Evolutionary conservation across 2,329 filamentous ascomycete species (phyloP), one percentile per base, ranked within the genome.

Genomic region (Colletotrichum sp.): DNA sequence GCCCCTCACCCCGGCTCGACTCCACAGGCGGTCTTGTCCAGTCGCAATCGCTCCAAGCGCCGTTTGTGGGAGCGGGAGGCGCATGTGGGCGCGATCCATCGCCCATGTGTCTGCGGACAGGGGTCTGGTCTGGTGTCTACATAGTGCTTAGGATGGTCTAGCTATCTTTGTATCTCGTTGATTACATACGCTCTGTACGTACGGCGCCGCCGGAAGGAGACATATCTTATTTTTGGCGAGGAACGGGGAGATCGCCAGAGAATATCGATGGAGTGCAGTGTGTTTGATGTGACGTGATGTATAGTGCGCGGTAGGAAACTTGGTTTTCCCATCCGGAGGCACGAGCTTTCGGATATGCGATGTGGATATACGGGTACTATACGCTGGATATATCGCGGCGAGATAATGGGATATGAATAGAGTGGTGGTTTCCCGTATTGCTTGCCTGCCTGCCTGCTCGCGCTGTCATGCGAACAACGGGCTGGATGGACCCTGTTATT

Each of bases 21-120:
- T 21, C 26, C 16, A 61, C 58, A 18, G 28, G 28, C 28, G 56
- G 21, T 66, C 56, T 32, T 48, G 71, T 30, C 66, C 66, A 70
- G 71, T 70, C 71, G 60, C 66, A 60, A 74, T 74, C 66, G 66
- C 71, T 71, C 71, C 71, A 71, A 73, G 71, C 71, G 71, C 71
- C 71, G 66, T 73, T 70, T 16, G 61, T 48, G 38, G 60, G 66
- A 58, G 65, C 66, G 66, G 71, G 66, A 70, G 67, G 71, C 71
- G 71, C 67, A 71, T 74, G 66, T 74, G 66, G 71, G 71, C 58
- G 48, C 58, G 66, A 70, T 65, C 71, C 66, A 43, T 32, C 34
- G 48, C 18, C 66, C 66, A 71, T 74, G 71, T 74, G 71, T 34
- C 58, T 55, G 60, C 60, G 18, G 55, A 58, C 55, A 24, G 21